Evolutionary conservation across 2,329 filamentous ascomycete genomes (phyloP).

Genomic region (Fusarium tupiense): DNA sequence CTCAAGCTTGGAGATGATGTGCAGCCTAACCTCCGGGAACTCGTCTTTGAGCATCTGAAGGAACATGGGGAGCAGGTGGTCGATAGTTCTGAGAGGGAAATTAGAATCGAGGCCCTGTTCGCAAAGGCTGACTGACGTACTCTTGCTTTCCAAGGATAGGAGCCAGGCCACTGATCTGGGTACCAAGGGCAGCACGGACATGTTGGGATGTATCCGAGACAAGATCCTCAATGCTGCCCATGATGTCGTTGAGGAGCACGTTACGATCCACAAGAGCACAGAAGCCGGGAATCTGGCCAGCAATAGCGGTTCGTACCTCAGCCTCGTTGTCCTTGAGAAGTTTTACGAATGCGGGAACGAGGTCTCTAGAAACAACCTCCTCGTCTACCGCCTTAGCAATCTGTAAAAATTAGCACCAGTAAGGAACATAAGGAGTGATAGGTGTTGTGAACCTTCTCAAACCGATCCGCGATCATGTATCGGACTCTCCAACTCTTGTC

Average conservation of each 20-base stretch:
- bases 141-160: constrained; percentile 98
- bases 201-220: constrained; percentile 97
- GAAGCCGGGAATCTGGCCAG: constrained; percentile 97
- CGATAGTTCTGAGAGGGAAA: constrained; percentile 76
- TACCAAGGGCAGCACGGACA: constrained; percentile 93
- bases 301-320: constrained; percentile 95
- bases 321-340: constrained; percentile 97
- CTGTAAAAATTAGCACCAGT: constrained; percentile 55
- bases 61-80: constrained; percentile 98
- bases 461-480: constrained; percentile 99
- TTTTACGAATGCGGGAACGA: constrained; percentile 97
- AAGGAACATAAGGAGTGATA: not conserved
- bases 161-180: constrained; percentile 95
- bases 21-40: constrained; percentile 95
- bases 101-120: not conserved
- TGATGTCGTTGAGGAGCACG: constrained; percentile 92
- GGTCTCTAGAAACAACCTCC: constrained; percentile 91
- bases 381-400: constrained; percentile 99
- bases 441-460: constrained; percentile 76
- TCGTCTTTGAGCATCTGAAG: constrained; percentile 99
- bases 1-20: constrained; percentile 99
- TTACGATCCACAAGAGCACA: constrained; percentile 88
- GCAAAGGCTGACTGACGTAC: constrained; percentile 60
- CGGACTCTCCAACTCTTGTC: constrained; percentile 99
- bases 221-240: constrained; percentile 94